Evolutionary conservation across 78 protist species (phyloP), one percentile per base, ranked within the genome.

Genomic region (Dictyostelium citrinum): DNA sequence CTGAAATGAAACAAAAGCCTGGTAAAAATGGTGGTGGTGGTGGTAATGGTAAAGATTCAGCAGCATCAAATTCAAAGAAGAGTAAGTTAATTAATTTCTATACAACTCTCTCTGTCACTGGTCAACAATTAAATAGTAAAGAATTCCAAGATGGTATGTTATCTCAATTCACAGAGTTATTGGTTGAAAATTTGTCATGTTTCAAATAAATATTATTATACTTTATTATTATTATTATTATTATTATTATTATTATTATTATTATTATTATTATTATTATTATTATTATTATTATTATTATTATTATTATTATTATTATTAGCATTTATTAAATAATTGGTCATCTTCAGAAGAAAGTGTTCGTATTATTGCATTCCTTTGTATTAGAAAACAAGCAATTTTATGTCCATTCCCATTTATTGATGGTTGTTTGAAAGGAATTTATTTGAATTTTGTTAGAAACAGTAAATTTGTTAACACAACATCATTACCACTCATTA

Each of bases 401-500:
- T 29, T 12, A 4, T 29, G 64, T 41, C 97, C 97, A 29, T 90
- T 45, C 76, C 97, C 97, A 64, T 96, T 96, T 74, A 58, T 97
- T 43, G 96, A 95, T 49, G 51, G 46, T 33, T 83, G 90, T 72
- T 46, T 97, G 12, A 95, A 90, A 92, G 97, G 97, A 12, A 14
- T 82, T 33, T 98, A 98, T 86, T 81, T 98, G 3, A 75, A 98
- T 16, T 96, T 78, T 64, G 97, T 97, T 17, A 81, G 90, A 37
- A 39, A 68, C 39, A 55, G 81, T 68, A 51, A 67, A 76, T 82
- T 35, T 49, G 20, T 61, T 41, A 37, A n/a, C 5, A 37, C 61
- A 22, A 22, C 45, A 1, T 49, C 83, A n/a, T 60, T 33, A 27
- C 90, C 96, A 46, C 16, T 41, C 0, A 27, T 90, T 60, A 43